These are phyloP conservation scores for Xylaria telfairii DNA, from an alignment of 495 filamentous ascomycete genomes.

Conservation along the genomic window DNA sequence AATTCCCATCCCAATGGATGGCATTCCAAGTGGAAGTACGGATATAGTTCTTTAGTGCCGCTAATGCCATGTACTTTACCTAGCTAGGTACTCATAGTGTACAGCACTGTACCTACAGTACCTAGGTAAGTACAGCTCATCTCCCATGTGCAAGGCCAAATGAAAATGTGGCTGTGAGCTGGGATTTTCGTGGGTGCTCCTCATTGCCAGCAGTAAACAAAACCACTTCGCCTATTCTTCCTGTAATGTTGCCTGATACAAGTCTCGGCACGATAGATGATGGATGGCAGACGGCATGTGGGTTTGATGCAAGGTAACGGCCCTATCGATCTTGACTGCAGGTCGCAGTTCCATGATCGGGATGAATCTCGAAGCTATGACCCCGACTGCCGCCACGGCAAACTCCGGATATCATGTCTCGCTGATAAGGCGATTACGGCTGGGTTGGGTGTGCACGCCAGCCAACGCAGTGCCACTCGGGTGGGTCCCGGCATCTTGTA, in stretches of 20 bases:
- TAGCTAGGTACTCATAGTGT: no score
- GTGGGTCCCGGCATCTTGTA: no score
- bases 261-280: no score
- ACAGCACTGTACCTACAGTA: not conserved
- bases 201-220: not conserved
- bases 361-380: not conserved
- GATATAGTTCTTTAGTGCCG: no score
- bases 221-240: not conserved
- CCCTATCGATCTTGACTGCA: not conserved
- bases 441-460: no score
- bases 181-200: not conserved
- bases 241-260: no score
- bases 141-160: not conserved
- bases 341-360: not conserved
- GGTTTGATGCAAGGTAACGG: conserved; percentile 1
- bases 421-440: not conserved
- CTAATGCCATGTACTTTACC: no score
- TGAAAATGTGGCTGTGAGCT: not conserved
- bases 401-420: no score
- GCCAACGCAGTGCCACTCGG: no score
- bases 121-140: not conserved
- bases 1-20: no score
- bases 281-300: not conserved
- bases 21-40: no score
- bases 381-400: not conserved